phyloP scores from a whole-genome alignment of 2,329 filamentous ascomycete species.

The Elsinoe fawcettii region DNA sequence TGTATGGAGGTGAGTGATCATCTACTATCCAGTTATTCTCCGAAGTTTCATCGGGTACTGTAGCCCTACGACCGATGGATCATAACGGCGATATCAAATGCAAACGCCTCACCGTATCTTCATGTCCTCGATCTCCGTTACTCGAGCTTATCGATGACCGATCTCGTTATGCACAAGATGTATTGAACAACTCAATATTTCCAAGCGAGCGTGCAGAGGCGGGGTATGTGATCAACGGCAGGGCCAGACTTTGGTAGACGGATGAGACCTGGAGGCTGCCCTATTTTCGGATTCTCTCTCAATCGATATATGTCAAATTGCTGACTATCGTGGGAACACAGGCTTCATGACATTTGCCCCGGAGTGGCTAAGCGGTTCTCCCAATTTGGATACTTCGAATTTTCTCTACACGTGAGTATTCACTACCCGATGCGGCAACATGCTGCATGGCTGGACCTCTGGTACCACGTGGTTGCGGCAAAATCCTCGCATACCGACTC shows the following conservation, averaged over 20 bases:
- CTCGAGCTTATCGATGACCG: not conserved
- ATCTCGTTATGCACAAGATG: not conserved
- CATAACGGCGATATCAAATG: not conserved
- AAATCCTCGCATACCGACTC: not conserved
- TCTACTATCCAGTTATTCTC: not conserved
- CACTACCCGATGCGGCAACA: not conserved
- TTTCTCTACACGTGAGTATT: conserved; percentile 49
- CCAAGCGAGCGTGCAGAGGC: not conserved
- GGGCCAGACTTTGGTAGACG: conserved; percentile 4
- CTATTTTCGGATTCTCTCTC: not conserved
- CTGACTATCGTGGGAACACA: conserved; percentile 21
- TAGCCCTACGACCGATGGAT: not conserved
- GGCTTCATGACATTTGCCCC: conserved; percentile 59
- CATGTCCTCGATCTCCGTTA: not conserved
- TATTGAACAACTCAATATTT: not conserved
- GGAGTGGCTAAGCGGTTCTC: conserved; percentile 54
- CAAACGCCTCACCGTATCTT: not conserved
- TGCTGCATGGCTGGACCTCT: not conserved
- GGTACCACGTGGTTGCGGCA: not conserved
- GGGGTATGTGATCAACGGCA: not conserved
- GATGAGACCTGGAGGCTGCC: not conserved
- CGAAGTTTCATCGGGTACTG: not conserved
- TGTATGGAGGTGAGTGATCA: conserved; percentile 48
- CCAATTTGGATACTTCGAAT: conserved; percentile 51
- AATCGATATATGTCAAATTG: conserved; percentile 13